Evolutionary conservation across 2,329 filamentous ascomycete genomes (phyloP).

Genomic region (Fusarium sp.): DNA sequence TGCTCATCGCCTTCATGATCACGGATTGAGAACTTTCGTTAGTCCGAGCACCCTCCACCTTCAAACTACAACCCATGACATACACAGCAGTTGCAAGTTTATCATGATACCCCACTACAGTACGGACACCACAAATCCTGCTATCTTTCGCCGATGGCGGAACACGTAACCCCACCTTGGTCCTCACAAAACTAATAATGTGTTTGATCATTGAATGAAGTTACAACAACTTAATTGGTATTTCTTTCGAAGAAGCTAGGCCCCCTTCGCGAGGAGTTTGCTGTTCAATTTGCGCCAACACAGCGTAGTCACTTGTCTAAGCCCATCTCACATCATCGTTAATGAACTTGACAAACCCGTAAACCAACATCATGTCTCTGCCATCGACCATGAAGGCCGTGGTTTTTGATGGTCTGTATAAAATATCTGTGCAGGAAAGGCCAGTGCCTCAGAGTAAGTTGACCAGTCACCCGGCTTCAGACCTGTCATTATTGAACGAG

Average conservation of each 20-base stretch:
- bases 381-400: constrained; percentile 82
- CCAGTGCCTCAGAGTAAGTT: constrained; percentile 72
- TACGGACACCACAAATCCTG: neutral
- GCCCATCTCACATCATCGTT: neutral
- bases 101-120: constrained; percentile 18
- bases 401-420: constrained; percentile 81
- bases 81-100: neutral
- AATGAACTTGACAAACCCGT: neutral
- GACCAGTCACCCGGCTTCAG: neutral
- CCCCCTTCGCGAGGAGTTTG: neutral
- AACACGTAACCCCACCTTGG: constrained; percentile 26
- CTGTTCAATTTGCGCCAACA: neutral
- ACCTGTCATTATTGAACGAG: neutral
- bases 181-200: neutral
- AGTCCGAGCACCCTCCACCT: neutral
- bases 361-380: constrained; percentile 43
- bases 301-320: neutral
- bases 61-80: neutral
- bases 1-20: neutral
- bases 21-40: neutral
- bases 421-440: constrained; percentile 80
- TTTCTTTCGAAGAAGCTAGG: neutral
- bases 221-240: neutral
- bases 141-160: constrained; percentile 23
- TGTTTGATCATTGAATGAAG: neutral